Conservation (phyloP, 1,284 basidiomycete species). For the Cerrena zonata region DNA sequence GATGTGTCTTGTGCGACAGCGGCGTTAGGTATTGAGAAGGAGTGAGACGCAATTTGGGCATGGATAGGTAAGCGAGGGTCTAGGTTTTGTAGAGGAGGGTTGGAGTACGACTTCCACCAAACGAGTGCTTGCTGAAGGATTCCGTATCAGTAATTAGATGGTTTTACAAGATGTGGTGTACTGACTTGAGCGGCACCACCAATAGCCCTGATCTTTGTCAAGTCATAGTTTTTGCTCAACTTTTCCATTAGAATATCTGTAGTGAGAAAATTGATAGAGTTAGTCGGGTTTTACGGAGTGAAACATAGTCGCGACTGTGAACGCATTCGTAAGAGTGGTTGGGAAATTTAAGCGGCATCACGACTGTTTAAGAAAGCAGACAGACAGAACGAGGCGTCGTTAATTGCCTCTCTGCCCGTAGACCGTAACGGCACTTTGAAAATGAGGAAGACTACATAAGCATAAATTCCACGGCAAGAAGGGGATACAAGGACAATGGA, state of each 20-base stretch:
- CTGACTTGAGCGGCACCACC: conserved; percentile 68
- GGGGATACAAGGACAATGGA: no score
- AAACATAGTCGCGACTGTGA: no score
- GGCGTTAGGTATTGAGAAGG: conserved; percentile 69
- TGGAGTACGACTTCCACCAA: conserved; percentile 73
- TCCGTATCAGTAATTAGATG: background rate
- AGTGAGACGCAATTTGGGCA: conserved; percentile 58
- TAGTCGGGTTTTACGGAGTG: no score
- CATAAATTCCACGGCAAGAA: no score
- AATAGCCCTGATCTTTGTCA: conserved; percentile 63
- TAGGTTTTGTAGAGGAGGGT: conserved; percentile 58
- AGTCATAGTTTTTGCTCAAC: conserved; percentile 58
- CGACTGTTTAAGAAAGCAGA: no score
- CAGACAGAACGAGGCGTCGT: no score
- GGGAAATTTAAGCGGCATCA: no score
- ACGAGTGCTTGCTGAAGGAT: conserved; percentile 67
- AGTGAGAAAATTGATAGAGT: no score
- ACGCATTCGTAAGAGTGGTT: no score
- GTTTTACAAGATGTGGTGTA: background rate
- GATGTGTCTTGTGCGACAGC: conserved; percentile 74
- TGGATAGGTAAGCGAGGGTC: conserved; percentile 62
- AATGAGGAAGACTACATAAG: no score
- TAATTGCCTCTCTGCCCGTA: no score
- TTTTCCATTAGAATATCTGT: conserved; percentile 71
- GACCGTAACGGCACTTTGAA: no score